Base-by-base conservation (phyloP, 2,329 filamentous ascomycete species). In the Ascochyta lentis region DNA sequence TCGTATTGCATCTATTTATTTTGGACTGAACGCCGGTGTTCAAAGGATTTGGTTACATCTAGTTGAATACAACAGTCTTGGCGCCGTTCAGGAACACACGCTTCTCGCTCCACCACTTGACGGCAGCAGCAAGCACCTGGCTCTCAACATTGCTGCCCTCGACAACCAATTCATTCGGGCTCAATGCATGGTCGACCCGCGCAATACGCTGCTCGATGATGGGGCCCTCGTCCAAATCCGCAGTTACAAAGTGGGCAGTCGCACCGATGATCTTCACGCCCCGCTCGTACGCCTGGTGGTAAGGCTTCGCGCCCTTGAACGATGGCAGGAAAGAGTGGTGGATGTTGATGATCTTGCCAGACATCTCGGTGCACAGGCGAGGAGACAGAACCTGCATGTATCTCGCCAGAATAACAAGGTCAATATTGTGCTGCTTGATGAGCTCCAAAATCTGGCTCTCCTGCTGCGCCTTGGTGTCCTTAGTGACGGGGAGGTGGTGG, bases 231-330 rank as follows among this genome's bases (percentile, higher is more conserved):
- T 95, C 91, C 59, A 95, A 77, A 75, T 94, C 90, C 26, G 89
- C 89, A 1, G 91, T 95, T 63, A 94, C 91, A 66, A 94, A 94
- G 78, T 95, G 91, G 5, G 91, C 91, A 2, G 90, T 92, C 23
- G 91, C 91, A 56, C 91, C 91, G 54, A 93, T 92, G 66, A 95
- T 94, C 84, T 95, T 95, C 63, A 95, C 91, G 57, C 91, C 91
- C 26, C 90, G 85, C 61, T 94, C 90, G 72, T 90, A 93, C 7
- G 91, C 91, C 81, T 95, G 91, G 76, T 94, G 91, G 77, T 95
- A 95, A 3, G 91, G 91, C 78, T 91, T 92, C 27, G 91, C 91
- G 58, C 91, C 91, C 83, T 95, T 95, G 85, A 95, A 95, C 9
- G 84, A 88, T 0, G 91, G 91, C 82, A 95, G 76, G 84, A 95